phyloP scores from a whole-genome alignment of 2,329 filamentous ascomycete genomes.

The Fusarium multiceps region DNA sequence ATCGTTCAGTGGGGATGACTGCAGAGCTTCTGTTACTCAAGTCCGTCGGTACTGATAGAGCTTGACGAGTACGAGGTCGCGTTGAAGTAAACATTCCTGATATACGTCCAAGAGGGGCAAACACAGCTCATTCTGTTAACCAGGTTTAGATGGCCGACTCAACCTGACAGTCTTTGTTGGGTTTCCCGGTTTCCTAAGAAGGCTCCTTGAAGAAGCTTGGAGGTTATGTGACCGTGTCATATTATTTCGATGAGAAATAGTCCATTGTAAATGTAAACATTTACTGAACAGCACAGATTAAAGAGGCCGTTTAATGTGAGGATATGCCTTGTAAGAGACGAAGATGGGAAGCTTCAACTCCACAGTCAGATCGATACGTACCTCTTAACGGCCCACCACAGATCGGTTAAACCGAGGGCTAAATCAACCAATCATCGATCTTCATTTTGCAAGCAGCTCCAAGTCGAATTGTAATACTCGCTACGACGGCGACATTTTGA shows the following conservation, averaged over 20 bases:
- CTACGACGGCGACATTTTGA: slow-evolving; percentile 51
- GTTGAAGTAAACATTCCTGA: not conserved
- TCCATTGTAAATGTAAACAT: not conserved
- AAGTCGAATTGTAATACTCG: slow-evolving; percentile 40
- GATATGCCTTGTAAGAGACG: not conserved
- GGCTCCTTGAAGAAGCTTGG: not conserved
- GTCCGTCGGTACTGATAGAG: not conserved
- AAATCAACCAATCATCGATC: slow-evolving; percentile 47
- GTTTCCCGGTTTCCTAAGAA: not conserved
- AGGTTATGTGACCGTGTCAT: not conserved
- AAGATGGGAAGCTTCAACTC: not conserved
- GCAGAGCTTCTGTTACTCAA: slow-evolving; percentile 27
- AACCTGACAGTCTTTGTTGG: not conserved
- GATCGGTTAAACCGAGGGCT: slow-evolving; percentile 28
- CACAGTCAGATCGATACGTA: slow-evolving; percentile 27
- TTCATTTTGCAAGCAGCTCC: slow-evolving; percentile 52
- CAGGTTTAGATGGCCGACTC: not conserved
- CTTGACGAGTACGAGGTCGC: not conserved
- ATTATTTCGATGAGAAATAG: not conserved
- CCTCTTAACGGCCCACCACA: slow-evolving; percentile 7
- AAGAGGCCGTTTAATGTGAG: not conserved
- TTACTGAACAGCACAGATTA: not conserved
- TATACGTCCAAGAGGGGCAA: not conserved
- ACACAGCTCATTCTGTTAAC: not conserved
- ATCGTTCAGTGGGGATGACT: slow-evolving; percentile 21